Percentiles rank a stretch among this genome's conserved stretches.
These are phyloP conservation scores for Saksenaea oblongispora DNA, from an alignment of 371 early-diverging fungal genomes.

Conservation along the genomic window DNA sequence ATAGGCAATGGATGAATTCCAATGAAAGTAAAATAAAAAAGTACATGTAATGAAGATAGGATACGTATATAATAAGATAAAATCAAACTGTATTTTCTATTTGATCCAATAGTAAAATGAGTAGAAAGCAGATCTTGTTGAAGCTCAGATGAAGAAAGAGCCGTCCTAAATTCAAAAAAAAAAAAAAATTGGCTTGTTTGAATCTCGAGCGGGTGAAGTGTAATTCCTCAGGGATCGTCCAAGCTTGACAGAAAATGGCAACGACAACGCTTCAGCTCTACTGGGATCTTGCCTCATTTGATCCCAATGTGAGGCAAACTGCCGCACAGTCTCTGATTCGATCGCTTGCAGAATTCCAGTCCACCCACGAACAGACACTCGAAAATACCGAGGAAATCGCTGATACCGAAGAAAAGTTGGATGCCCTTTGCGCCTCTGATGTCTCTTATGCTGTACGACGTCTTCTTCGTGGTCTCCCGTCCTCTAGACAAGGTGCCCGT, in stretches of 20 bases:
- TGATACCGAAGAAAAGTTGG: conserved; percentile 63
- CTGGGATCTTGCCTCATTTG: conserved; percentile 72
- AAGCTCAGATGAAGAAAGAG: not conserved
- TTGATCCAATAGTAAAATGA: too few relatives aligned
- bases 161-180: not conserved
- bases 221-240: conserved; percentile 1
- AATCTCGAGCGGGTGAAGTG: not conserved
- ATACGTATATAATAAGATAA: too few relatives aligned
- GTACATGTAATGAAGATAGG: too few relatives aligned
- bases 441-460: conserved; percentile 89
- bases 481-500: conserved; percentile 87
- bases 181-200: not conserved
- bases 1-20: too few relatives aligned
- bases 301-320: conserved; percentile 49
- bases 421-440: conserved; percentile 66
- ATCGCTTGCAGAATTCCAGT: conserved; percentile 51
- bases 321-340: conserved; percentile 57
- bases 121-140: not conserved
- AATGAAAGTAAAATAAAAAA: too few relatives aligned
- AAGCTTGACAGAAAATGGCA: conserved; percentile 16
- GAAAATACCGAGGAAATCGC: conserved; percentile 29
- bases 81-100: too few relatives aligned
- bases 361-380: conserved; percentile 36
- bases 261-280: conserved; percentile 60
- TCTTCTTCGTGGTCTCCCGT: conserved; percentile 85